Evolutionary conservation across 345 rosid genomes (phyloP).

Genomic region (Eucalyptus erythrocorys): DNA sequence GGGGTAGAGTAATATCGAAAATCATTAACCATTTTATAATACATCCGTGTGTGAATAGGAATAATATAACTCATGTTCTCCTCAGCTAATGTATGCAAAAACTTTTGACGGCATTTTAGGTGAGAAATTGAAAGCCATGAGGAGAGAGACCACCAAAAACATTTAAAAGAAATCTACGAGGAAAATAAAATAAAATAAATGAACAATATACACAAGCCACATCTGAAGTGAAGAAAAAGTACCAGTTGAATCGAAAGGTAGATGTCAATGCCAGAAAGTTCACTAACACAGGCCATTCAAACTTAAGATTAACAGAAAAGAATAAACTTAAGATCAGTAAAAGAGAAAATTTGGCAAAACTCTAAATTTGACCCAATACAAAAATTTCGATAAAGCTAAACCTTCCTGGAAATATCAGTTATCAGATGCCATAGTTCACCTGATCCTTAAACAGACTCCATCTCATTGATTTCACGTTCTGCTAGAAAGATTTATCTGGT

Average conservation of each 20-base stretch:
- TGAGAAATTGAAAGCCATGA: neutral
- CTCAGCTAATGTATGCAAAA: neutral
- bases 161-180: neutral
- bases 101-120: neutral
- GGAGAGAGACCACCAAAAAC: neutral
- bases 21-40: neutral
- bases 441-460: neutral
- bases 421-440: neutral
- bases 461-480: neutral
- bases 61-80: neutral
- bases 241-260: neutral
- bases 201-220: neutral
- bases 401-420: neutral
- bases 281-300: neutral
- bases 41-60: neutral
- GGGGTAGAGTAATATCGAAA: neutral
- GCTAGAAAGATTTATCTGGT: neutral
- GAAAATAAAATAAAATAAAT: neutral
- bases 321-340: neutral
- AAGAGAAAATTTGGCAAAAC: neutral
- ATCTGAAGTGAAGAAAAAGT: neutral
- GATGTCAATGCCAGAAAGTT: neutral
- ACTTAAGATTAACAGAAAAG: neutral
- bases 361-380: neutral
- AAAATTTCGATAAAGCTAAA: neutral